A percentile compares a stretch with the other conserved stretches of the same genome.
phyloP scores from a whole-genome alignment of 306 rosid genomes.

The Ammopiptanthus mongolicus region DNA sequence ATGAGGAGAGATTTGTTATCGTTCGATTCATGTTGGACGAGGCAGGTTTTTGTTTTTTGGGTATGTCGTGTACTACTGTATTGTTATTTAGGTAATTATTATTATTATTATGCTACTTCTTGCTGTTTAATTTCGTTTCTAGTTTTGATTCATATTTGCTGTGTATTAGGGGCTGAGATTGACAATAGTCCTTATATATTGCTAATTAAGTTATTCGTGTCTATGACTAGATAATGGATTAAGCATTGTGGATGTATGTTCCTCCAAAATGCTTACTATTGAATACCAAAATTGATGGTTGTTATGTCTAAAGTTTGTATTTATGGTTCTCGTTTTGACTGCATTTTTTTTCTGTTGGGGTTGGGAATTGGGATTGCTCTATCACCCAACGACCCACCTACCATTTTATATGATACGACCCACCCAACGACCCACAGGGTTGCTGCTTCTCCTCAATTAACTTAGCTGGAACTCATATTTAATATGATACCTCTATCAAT shows the following conservation, averaged over 20 bases:
- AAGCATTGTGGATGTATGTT: conserved; percentile 22
- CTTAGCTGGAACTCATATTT: not conserved
- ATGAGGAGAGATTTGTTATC: not conserved
- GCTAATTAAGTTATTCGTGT: conserved; percentile 11
- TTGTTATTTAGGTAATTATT: conserved; percentile 20
- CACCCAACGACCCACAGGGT: too few species aligned
- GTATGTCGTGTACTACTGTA: conserved; percentile 25
- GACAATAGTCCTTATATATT: conserved; percentile 11
- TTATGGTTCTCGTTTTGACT: not conserved
- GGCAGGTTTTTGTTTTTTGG: conserved; percentile 28
- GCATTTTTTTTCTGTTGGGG: not conserved
- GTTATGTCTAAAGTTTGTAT: not conserved
- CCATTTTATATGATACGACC: not conserved
- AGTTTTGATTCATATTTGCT: not conserved
- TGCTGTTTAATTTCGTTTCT: not conserved
- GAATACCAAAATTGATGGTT: not conserved
- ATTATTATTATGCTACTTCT: conserved; percentile 9
- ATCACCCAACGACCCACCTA: not conserved
- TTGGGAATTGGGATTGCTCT: not conserved
- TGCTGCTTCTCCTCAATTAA: not conserved
- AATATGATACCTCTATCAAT: not conserved
- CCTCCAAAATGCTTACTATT: not conserved
- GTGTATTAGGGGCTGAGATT: conserved; percentile 19
- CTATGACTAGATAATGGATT: conserved; percentile 30
- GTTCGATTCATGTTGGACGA: conserved; percentile 13